phyloP scores from a whole-genome alignment of 495 filamentous ascomycete species.

The Ascodesmis nigricans region DNA sequence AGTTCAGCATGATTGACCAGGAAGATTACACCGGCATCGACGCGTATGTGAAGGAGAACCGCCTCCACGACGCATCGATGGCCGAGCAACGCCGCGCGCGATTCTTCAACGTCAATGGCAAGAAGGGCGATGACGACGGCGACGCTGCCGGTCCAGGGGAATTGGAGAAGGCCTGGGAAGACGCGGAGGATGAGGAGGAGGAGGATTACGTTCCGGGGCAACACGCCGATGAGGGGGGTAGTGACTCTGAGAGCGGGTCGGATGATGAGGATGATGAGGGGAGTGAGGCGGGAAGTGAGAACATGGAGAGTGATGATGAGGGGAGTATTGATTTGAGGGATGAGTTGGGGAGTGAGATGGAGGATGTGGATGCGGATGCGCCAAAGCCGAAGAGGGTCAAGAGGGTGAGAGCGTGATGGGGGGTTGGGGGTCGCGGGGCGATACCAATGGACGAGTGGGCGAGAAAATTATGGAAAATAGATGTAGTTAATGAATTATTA shows the following conservation, averaged over 20 bases:
- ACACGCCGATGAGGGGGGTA: slow-evolving; percentile 48
- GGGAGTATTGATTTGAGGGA: slow-evolving; percentile 19
- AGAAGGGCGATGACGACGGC: slow-evolving; percentile 30
- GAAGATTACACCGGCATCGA: slow-evolving; percentile 70
- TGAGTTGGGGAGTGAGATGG: slow-evolving; percentile 21
- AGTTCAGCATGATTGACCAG: slow-evolving; percentile 74
- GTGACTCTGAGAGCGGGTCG: slow-evolving; percentile 27
- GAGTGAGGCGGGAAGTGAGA: slow-evolving; percentile 30
- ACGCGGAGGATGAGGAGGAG: slow-evolving; percentile 64
- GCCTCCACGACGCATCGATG: slow-evolving; percentile 76
- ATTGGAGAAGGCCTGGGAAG: slow-evolving; percentile 47
- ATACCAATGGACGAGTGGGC: too few species aligned
- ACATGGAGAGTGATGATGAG: slow-evolving; percentile 27
- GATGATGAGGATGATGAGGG: slow-evolving; percentile 32
- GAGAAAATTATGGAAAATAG: too few species aligned
- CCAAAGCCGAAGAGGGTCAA: slow-evolving; percentile 18
- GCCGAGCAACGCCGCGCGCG: slow-evolving; percentile 74
- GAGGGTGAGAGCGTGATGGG: slow-evolving; percentile 1
- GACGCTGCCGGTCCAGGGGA: slow-evolving; percentile 29
- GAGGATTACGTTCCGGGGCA: slow-evolving; percentile 76
- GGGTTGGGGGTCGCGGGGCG: slow-evolving; percentile 1
- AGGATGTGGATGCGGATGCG: slow-evolving; percentile 18
- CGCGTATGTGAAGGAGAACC: slow-evolving; percentile 55
- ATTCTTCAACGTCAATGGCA: slow-evolving; percentile 42
- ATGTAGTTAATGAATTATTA: too few species aligned